Base-by-base conservation (phyloP, 345 rosid species). In the Hevea brasiliensis region DNA sequence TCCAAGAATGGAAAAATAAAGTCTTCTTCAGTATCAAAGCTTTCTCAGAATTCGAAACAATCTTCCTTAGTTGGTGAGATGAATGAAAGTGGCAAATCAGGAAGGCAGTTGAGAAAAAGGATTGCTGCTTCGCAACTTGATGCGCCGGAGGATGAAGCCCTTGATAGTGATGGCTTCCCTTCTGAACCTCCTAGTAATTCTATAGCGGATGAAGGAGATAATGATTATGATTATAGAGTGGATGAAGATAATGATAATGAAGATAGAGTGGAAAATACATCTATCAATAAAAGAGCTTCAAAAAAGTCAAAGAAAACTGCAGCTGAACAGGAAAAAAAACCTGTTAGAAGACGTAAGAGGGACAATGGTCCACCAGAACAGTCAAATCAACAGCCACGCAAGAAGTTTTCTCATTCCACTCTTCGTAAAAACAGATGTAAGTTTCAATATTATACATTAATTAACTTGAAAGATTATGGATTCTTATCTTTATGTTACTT, bases 371-470 rank as follows among this genome's bases (percentile, higher is more conserved):
- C 82, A 65, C 48, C 81, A 21, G 89, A 76, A 73, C 68, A 84
- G 40, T 72, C 83, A 45, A 76, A 62, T 3, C 72, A 89, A 67
- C 74, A 81, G 57, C 84, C 83, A 21, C 73, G 74, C 48, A 85
- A 87, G 84, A 94, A 88, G 74, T 92, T 94, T 75, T 74, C 92
- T 59, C 97, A 89, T 85, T 79, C 97, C 62, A 84, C 88, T 77
- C 90, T 86, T 60, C 84, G 94, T 50, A 87, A 81, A 76, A 90
- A 69, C 80, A 82, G 89, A 75, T 64, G 78, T 92, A n/a, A 75
- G 78, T 47, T 78, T 77, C 63, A 55, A 37, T 60, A 74, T 58
- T 56, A 6, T 17, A 21, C 45, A 54, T 55, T 47, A 47, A 53
- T 4, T 18, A n/a, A 61, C 54, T 17, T 70, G 66, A n/a, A 37